Percentiles rank a stretch among this genome's conserved stretches.
These are phyloP conservation scores for Tetratostichococcus sp. DNA, from an alignment of 139 green algal species.

Conservation along the genomic window DNA sequence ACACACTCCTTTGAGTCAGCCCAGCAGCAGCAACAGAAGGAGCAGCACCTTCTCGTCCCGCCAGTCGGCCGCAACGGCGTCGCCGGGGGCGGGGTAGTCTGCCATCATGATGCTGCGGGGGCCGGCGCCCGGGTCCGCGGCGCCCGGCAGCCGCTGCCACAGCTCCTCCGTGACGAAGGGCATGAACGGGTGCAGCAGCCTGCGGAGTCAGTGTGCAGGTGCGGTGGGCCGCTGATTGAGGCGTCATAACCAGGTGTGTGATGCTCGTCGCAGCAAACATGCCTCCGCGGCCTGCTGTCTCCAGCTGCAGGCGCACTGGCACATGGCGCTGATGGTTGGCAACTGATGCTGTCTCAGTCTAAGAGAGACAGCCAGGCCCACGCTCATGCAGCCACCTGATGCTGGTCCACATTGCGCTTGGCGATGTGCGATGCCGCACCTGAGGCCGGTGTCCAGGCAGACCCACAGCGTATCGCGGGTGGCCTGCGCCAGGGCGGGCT, in stretches of 20 bases:
- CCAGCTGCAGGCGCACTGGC: too few species aligned
- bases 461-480: constrained; percentile 66
- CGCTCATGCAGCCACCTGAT: too few species aligned
- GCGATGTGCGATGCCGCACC: not conserved
- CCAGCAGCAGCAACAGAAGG: too few species aligned
- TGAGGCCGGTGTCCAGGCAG: constrained; percentile 81
- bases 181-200: constrained; percentile 95
- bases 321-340: too few species aligned
- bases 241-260: too few species aligned
- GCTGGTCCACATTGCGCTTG: too few species aligned
- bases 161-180: constrained; percentile 97
- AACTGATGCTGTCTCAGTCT: too few species aligned
- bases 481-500: constrained; percentile 9
- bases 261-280: too few species aligned
- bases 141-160: constrained; percentile 78
- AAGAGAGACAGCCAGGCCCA: too few species aligned
- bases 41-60: not conserved
- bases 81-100: constrained; percentile 51
- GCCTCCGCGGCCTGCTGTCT: too few species aligned
- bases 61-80: constrained; percentile 38
- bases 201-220: not conserved
- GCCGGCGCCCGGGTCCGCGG: not conserved
- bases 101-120: constrained; percentile 74
- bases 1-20: too few species aligned
- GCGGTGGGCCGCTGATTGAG: too few species aligned